These are phyloP conservation scores for Paramecium caudatum DNA, from an alignment of 73 alveolate species.

Conservation along the genomic window DNA sequence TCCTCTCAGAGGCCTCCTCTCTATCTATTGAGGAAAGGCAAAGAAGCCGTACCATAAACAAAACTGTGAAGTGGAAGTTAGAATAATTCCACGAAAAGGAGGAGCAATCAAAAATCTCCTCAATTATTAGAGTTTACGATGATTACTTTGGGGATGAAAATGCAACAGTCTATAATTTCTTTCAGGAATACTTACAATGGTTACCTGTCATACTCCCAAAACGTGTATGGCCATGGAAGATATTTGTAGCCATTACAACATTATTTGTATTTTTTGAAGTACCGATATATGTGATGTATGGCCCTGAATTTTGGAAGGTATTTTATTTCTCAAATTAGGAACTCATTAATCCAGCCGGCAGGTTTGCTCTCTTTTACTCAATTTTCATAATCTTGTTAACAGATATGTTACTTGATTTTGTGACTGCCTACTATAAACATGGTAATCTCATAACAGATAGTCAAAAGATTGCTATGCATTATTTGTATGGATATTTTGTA, in stretches of 20 bases:
- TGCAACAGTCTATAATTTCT: not conserved
- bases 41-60: constrained; percentile 44
- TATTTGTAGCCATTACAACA: constrained; percentile 24
- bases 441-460: constrained; percentile 52
- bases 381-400: not conserved
- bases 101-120: not conserved
- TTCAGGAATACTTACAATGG: constrained; percentile 31
- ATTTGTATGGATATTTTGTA: constrained; percentile 55
- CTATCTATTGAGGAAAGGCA: constrained; percentile 16
- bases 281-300: constrained; percentile 47
- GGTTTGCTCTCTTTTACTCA: constrained; percentile 47
- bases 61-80: constrained; percentile 35
- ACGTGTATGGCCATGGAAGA: constrained; percentile 42
- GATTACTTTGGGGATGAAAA: not conserved
- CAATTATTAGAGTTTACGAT: not conserved
- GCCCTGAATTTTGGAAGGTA: constrained; percentile 53
- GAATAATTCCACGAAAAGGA: constrained; percentile 47
- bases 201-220: constrained; percentile 40
- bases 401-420: constrained; percentile 58
- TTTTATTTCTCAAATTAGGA: not conserved
- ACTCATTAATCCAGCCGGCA: not conserved
- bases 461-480: constrained; percentile 33
- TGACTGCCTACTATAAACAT: constrained; percentile 61
- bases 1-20: not conserved
- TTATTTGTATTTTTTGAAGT: constrained; percentile 28